Evolutionary conservation across 2,329 filamentous ascomycete genomes (phyloP).

Genomic region (Botrytis deweyae): DNA sequence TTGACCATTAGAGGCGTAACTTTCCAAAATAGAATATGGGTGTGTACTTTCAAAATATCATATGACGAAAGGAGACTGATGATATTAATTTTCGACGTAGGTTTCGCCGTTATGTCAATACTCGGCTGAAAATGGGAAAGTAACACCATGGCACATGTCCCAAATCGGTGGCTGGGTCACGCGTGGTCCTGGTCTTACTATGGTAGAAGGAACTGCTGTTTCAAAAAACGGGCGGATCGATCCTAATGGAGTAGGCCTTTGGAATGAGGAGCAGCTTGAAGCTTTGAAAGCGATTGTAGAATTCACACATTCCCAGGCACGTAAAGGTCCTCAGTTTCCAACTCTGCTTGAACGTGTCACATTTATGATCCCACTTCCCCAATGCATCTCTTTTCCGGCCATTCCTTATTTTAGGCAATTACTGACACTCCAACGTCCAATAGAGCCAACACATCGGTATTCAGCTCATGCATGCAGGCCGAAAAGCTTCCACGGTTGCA

Average conservation of each 20-base stretch:
- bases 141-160: conserved; percentile 79
- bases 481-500: conserved; percentile 62
- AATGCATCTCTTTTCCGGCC: too few species aligned
- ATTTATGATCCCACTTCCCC: too few species aligned
- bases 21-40: too few species aligned
- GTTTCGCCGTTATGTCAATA: conserved; percentile 62
- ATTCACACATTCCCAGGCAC: conserved; percentile 71
- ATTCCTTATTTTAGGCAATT: too few species aligned
- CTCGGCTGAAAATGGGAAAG: conserved; percentile 65
- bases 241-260: conserved; percentile 75
- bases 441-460: conserved; percentile 67
- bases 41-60: too few species aligned
- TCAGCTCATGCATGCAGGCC: conserved; percentile 79
- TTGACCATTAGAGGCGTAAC: too few species aligned
- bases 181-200: conserved; percentile 69
- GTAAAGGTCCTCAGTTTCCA: too few species aligned
- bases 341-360: too few species aligned
- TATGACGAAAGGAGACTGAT: too few species aligned
- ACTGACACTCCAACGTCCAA: too few species aligned
- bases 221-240: conserved; percentile 77
- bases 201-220: conserved; percentile 78
- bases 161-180: conserved; percentile 78
- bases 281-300: conserved; percentile 66
- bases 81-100: too few species aligned
- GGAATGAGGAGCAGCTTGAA: conserved; percentile 79